These are phyloP conservation scores for Tylopilus sp. DNA, from an alignment of 768 basidiomycete genomes.

Conservation along the genomic window DNA sequence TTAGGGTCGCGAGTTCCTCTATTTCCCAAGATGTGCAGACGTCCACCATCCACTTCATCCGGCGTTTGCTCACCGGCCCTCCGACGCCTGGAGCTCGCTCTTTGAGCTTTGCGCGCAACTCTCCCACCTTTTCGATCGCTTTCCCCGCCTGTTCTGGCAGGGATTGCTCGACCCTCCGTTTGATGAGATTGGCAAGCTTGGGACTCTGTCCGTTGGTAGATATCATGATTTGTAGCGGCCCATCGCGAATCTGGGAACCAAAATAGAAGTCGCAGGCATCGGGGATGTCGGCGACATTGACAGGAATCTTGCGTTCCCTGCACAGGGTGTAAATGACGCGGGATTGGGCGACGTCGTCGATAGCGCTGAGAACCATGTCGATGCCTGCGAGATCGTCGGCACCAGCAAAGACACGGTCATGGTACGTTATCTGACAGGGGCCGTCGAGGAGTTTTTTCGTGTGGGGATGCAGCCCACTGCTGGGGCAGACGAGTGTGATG, in stretches of 20 bases:
- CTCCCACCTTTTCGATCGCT: constrained; percentile 78
- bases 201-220: constrained; percentile 94
- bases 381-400: constrained; percentile 62
- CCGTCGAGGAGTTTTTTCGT: constrained; percentile 51
- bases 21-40: constrained; percentile 85
- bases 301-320: constrained; percentile 67
- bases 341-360: constrained; percentile 76
- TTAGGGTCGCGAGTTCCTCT: constrained; percentile 71
- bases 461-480: constrained; percentile 57
- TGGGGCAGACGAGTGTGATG: constrained; percentile 76
- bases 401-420: constrained; percentile 64
- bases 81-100: constrained; percentile 81
- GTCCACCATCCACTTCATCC: constrained; percentile 92
- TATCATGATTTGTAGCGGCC: constrained; percentile 93
- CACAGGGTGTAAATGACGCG: constrained; percentile 70
- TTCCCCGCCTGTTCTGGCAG: constrained; percentile 71
- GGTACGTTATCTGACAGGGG: constrained; percentile 54
- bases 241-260: constrained; percentile 86
- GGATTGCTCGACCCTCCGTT: constrained; percentile 59
- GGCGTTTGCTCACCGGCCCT: constrained; percentile 65
- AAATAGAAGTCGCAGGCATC: constrained; percentile 98
- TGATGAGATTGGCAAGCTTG: constrained; percentile 82
- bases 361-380: constrained; percentile 91
- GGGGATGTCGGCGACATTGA: constrained; percentile 97
- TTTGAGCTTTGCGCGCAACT: constrained; percentile 67